phyloP scores from a whole-genome alignment of 768 basidiomycete species.

The Suillus spraguei region DNA sequence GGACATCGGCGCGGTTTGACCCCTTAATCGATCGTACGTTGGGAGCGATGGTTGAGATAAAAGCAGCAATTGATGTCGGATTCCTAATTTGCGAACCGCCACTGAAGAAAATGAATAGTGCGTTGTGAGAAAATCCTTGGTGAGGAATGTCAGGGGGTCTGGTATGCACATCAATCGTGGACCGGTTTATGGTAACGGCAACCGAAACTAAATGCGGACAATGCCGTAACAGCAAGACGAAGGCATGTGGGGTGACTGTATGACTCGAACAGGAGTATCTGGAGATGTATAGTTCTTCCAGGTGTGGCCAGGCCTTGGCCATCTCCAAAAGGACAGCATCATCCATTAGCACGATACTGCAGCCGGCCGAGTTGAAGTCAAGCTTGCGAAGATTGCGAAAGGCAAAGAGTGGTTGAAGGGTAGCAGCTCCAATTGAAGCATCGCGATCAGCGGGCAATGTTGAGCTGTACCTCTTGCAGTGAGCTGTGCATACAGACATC shows the following conservation, averaged over 20 bases:
- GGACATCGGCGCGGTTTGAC: too few relatives aligned
- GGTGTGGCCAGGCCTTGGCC: not conserved
- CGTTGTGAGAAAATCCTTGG: conserved; percentile 3
- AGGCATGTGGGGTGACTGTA: not conserved
- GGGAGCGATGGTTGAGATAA: conserved; percentile 2
- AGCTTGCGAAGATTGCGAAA: not conserved
- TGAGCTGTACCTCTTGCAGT: not conserved
- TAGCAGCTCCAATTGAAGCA: not conserved
- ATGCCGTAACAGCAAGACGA: conserved; percentile 4
- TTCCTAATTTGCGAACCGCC: not conserved
- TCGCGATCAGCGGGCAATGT: not conserved
- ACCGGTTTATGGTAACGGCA: not conserved
- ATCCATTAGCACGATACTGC: not conserved
- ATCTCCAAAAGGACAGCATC: conserved; percentile 1
- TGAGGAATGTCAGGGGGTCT: not conserved
- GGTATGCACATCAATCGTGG: too few relatives aligned
- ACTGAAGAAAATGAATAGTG: not conserved
- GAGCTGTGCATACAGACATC: not conserved
- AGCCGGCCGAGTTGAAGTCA: too few relatives aligned
- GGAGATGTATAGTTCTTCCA: not conserved
- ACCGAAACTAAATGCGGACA: not conserved
- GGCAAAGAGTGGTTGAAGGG: not conserved
- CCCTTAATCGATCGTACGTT: not conserved
- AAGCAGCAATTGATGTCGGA: not conserved
- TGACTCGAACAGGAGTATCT: not conserved